These are phyloP conservation scores for Zygnema cylindricum DNA, from an alignment of 139 green algal species.

Conservation along the genomic window DNA sequence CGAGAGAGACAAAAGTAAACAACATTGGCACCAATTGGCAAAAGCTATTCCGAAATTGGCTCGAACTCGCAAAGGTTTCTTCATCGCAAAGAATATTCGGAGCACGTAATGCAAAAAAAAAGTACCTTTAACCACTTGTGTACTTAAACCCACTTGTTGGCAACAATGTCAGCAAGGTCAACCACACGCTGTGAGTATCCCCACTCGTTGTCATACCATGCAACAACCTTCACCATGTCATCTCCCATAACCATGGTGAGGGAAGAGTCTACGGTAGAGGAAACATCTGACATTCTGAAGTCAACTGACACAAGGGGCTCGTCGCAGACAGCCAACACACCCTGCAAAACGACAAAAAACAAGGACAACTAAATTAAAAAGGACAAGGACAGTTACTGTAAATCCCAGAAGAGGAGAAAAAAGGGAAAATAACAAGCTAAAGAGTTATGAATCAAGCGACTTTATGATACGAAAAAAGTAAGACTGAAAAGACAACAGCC, in stretches of 20 bases:
- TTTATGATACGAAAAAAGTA: not conserved
- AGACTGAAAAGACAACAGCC: not conserved
- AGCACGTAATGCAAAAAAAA: no score
- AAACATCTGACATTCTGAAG: conserved; percentile 70
- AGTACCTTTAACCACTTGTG: not conserved
- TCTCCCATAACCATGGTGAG: conserved; percentile 77
- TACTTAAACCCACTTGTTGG: conserved; percentile 60
- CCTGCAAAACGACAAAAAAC: conserved; percentile 22
- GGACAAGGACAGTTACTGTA: no score
- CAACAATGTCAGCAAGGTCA: conserved; percentile 69
- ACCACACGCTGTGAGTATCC: conserved; percentile 71
- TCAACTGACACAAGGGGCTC: conserved; percentile 73
- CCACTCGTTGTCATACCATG: conserved; percentile 68
- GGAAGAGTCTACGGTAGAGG: conserved; percentile 69
- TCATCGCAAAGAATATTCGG: no score
- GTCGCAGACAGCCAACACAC: conserved; percentile 65
- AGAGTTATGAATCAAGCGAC: not conserved
- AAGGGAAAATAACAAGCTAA: not conserved
- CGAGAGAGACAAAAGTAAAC: no score
- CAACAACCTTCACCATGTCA: conserved; percentile 72
- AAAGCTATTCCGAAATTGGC: no score
- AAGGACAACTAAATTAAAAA: not conserved
- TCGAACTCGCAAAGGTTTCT: no score
- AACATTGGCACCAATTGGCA: no score
- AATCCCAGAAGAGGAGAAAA: conserved; percentile 6